Percentiles rank a stretch among this genome's conserved stretches.
phyloP scores from a whole-genome alignment of 768 basidiomycete species.

The Agrocybe pediades region DNA sequence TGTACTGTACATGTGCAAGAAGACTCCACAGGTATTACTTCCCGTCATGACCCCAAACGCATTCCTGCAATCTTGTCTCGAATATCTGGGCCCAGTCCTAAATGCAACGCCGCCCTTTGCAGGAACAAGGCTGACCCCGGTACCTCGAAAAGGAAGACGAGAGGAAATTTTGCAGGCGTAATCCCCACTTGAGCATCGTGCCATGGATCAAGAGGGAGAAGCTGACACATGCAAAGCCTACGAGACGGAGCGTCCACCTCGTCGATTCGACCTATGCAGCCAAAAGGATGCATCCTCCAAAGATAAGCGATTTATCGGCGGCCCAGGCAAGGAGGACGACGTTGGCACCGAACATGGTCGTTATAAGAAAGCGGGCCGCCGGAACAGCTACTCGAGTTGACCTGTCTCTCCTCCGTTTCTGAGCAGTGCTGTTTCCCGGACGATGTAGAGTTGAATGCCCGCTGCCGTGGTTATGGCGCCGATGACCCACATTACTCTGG shows the following conservation, averaged over 20 bases:
- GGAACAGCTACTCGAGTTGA: slow-evolving; percentile 63
- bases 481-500: slow-evolving; percentile 41
- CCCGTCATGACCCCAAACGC: too few relatives aligned
- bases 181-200: slow-evolving; percentile 43
- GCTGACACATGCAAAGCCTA: slow-evolving; percentile 31
- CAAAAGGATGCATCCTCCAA: slow-evolving; percentile 48
- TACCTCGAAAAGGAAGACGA: too few relatives aligned
- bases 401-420: slow-evolving; percentile 68
- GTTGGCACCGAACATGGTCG: slow-evolving; percentile 56
- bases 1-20: too few relatives aligned
- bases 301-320: slow-evolving; percentile 48
- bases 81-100: too few relatives aligned
- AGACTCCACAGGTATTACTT: too few relatives aligned
- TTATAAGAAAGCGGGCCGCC: slow-evolving; percentile 54
- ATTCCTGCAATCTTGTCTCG: too few relatives aligned
- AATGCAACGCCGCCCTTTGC: too few relatives aligned
- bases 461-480: slow-evolving; percentile 38
- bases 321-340: slow-evolving; percentile 40
- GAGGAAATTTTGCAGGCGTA: slow-evolving; percentile 63
- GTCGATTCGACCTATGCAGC: slow-evolving; percentile 11
- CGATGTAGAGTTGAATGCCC: slow-evolving; percentile 41
- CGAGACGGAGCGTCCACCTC: slow-evolving; percentile 23
- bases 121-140: too few relatives aligned
- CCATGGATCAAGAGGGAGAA: slow-evolving; percentile 40
- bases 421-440: slow-evolving; percentile 51